phyloP scores from a whole-genome alignment of 495 filamentous ascomycete genomes.

The Physcia stellaris region DNA sequence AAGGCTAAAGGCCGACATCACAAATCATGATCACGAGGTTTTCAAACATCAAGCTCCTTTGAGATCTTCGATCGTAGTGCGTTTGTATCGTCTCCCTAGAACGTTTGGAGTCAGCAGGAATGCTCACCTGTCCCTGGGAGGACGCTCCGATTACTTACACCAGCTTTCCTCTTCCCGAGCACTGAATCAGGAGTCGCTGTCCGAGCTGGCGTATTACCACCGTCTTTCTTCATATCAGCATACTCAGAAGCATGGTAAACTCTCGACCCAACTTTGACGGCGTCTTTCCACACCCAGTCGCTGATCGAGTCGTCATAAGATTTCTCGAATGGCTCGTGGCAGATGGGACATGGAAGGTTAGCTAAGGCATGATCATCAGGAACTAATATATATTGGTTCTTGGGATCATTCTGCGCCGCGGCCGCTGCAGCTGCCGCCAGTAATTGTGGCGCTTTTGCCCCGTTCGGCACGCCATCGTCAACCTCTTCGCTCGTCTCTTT shows the following conservation, averaged over 20 bases:
- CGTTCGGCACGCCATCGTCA: slow-evolving; percentile 25
- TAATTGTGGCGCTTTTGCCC: slow-evolving; percentile 26
- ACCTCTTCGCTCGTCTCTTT: slow-evolving; percentile 58
- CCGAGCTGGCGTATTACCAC: slow-evolving; percentile 20
- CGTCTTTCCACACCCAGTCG: slow-evolving; percentile 96
- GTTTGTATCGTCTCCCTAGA: neutral
- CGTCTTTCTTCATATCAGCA: slow-evolving; percentile 63
- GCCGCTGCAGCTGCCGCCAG: slow-evolving; percentile 22
- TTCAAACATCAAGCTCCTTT: neutral
- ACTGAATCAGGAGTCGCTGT: slow-evolving; percentile 50
- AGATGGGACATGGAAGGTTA: slow-evolving; percentile 74
- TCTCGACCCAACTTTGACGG: slow-evolving; percentile 58
- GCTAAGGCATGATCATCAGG: slow-evolving; percentile 61
- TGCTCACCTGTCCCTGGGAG: neutral
- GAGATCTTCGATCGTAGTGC: neutral
- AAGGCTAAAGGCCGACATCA: too few relatives aligned
- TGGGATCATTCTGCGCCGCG: slow-evolving; percentile 40
- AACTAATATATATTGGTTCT: slow-evolving; percentile 64
- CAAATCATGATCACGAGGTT: too few relatives aligned
- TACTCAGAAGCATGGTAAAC: slow-evolving; percentile 87
- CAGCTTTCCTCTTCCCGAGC: slow-evolving; percentile 65
- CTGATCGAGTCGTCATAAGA: slow-evolving; percentile 81
- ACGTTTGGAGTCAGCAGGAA: neutral
- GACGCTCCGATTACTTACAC: slow-evolving; percentile 35
- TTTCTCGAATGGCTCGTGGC: slow-evolving; percentile 86